Evolutionary conservation across 768 basidiomycete species (phyloP).

Genomic region (Vishniacozyma victoriae): DNA sequence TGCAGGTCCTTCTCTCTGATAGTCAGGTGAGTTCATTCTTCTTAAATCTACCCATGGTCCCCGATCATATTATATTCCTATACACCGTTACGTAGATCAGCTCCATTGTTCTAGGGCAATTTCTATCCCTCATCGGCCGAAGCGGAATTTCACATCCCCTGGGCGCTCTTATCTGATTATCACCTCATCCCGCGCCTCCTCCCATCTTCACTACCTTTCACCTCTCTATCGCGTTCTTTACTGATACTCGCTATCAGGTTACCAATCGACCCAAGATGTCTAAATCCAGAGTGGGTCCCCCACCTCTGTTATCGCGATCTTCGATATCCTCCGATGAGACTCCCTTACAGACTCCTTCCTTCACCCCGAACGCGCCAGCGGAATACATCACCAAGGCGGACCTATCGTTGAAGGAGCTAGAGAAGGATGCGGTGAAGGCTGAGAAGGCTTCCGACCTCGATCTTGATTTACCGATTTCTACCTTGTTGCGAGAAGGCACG

Average conservation of each 20-base stretch:
- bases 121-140: background rate
- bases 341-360: no score
- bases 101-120: background rate
- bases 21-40: conserved; percentile 10
- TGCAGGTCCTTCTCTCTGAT: conserved; percentile 14
- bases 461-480: conserved; percentile 44
- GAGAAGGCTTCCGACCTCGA: conserved; percentile 32
- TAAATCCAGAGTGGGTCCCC: no score
- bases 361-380: no score
- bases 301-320: no score
- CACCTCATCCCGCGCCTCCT: background rate
- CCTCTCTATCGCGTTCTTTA: no score
- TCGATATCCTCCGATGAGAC: no score
- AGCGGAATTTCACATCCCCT: background rate
- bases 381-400: no score
- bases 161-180: background rate
- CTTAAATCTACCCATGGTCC: background rate
- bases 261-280: no score
- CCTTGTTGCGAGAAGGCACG: conserved; percentile 50
- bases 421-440: no score
- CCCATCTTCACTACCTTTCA: conserved; percentile 5
- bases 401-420: no score
- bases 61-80: background rate
- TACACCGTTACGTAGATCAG: background rate
- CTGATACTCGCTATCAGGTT: no score